Percentiles rank a stretch among this genome's conserved stretches.
Evolutionary conservation across 768 basidiomycete genomes (phyloP).

Genomic region (Trichaptum fuscoviolaceum): DNA sequence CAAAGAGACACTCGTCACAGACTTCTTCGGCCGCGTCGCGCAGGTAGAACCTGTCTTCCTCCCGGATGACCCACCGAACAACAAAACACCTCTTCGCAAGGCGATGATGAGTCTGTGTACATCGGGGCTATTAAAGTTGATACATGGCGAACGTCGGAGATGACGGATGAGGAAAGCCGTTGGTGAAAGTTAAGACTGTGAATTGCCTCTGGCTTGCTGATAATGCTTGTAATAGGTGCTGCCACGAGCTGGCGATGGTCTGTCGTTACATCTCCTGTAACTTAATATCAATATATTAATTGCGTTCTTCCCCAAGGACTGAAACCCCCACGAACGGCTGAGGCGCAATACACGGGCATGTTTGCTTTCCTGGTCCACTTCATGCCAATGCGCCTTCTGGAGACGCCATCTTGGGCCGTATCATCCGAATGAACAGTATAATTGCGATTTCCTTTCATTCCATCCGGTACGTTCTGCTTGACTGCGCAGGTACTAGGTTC

Average conservation of each 20-base stretch:
- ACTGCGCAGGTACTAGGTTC: too few relatives aligned
- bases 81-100: neutral
- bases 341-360: too few relatives aligned
- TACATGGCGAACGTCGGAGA: neutral
- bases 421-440: too few relatives aligned
- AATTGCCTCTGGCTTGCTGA: neutral
- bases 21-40: slow-evolving; percentile 86
- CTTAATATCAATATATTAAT: too few relatives aligned
- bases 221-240: neutral
- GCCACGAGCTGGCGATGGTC: neutral
- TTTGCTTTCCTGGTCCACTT: too few relatives aligned
- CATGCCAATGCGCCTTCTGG: too few relatives aligned
- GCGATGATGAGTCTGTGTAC: neutral
- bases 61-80: neutral
- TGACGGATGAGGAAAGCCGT: neutral
- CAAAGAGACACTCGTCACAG: slow-evolving; percentile 61
- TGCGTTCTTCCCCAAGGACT: too few relatives aligned
- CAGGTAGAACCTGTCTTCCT: slow-evolving; percentile 50
- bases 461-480: too few relatives aligned
- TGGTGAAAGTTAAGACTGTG: neutral
- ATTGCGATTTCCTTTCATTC: too few relatives aligned
- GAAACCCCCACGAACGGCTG: too few relatives aligned
- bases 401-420: too few relatives aligned
- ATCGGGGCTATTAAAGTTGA: neutral
- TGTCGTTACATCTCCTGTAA: too few relatives aligned